These are phyloP conservation scores for Pistacia vera DNA, from an alignment of 345 rosid species.

Conservation along the genomic window DNA sequence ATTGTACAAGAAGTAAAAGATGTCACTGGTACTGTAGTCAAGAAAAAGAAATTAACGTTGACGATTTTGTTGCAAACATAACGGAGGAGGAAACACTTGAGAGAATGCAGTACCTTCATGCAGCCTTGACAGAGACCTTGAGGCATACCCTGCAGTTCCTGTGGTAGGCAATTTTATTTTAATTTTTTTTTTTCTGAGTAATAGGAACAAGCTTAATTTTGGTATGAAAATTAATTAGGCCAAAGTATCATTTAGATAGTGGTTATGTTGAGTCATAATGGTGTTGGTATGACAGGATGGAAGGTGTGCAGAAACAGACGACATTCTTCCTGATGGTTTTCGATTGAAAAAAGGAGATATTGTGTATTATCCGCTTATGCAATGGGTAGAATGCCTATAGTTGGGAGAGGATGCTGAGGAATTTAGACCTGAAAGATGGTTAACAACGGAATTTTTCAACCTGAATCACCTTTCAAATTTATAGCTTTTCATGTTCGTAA, in stretches of 20 bases:
- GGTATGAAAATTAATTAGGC: too few species aligned
- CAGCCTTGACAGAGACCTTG: constrained; percentile 73
- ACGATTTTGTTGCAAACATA: constrained; percentile 42
- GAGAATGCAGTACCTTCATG: constrained; percentile 78
- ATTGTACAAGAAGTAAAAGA: constrained; percentile 54
- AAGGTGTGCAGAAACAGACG: constrained; percentile 61
- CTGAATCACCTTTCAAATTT: constrained; percentile 75
- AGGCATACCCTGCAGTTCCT: constrained; percentile 69
- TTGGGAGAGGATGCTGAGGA: constrained; percentile 78
- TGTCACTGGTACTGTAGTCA: constrained; percentile 26
- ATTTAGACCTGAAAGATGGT: constrained; percentile 83
- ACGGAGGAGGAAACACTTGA: constrained; percentile 51
- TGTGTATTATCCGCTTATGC: constrained; percentile 58
- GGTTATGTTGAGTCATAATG: too few species aligned
- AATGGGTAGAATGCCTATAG: constrained; percentile 79
- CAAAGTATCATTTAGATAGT: neutral
- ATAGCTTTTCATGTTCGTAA: constrained; percentile 52
- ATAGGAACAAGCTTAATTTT: too few species aligned
- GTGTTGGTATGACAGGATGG: constrained; percentile 41
- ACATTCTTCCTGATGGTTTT: constrained; percentile 67
- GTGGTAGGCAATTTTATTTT: constrained; percentile 31
- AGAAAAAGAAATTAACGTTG: constrained; percentile 25
- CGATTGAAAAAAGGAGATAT: constrained; percentile 66
- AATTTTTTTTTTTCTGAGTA: too few species aligned
- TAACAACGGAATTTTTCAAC: constrained; percentile 56